Percentiles rank a stretch among this genome's conserved stretches.
phyloP scores from a whole-genome alignment of 2,329 filamentous ascomycete species.

The Diaporthe velutina region DNA sequence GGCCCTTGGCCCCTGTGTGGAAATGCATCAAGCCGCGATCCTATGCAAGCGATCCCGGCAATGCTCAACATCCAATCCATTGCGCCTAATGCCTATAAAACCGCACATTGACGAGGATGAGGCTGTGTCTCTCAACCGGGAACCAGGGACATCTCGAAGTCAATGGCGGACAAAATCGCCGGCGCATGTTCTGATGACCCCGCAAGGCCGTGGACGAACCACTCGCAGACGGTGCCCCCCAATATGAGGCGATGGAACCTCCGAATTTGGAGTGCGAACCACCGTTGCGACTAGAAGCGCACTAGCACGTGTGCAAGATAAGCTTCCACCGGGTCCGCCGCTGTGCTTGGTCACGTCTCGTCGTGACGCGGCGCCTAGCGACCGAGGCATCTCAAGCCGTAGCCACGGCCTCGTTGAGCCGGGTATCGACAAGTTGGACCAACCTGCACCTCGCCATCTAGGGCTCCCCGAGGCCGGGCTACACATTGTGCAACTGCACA shows the following conservation, averaged over 20 bases:
- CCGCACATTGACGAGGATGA: neutral
- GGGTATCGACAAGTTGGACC: neutral
- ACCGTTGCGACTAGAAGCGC: constrained; percentile 30
- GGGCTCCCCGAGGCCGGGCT: neutral
- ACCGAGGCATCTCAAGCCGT: neutral
- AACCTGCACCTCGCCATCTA: neutral
- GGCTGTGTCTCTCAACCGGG: neutral
- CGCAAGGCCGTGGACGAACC: neutral
- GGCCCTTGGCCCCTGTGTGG: neutral
- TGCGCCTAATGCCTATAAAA: neutral
- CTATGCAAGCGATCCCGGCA: neutral
- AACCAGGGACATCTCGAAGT: neutral
- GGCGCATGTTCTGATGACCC: neutral
- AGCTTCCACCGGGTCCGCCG: constrained; percentile 26
- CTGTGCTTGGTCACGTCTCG: neutral
- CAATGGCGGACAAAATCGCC: constrained; percentile 9
- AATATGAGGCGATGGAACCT: neutral
- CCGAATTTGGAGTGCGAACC: constrained; percentile 11
- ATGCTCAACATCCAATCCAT: neutral
- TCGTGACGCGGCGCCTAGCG: neutral
- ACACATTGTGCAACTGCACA: neutral
- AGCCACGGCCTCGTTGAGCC: neutral
- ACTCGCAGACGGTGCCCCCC: neutral
- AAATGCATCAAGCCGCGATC: neutral
- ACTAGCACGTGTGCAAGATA: constrained; percentile 16